Evolutionary conservation across 805 yeast genomes (phyloP).

Genomic region (Metahyphopichia silvanorum): DNA sequence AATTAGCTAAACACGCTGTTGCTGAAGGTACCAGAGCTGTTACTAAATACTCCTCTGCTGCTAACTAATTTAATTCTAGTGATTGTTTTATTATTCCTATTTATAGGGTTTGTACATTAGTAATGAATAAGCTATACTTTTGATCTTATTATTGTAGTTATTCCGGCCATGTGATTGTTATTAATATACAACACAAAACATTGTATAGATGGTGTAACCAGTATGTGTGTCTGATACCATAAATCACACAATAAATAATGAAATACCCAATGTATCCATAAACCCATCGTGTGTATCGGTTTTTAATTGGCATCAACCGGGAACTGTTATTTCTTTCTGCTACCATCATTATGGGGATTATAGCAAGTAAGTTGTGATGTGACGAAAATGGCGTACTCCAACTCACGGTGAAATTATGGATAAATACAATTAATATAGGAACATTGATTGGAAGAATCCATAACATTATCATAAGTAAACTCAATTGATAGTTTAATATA

Average conservation of each 20-base stretch:
- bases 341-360: slow-evolving; percentile 66
- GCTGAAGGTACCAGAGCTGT: slow-evolving; percentile 99
- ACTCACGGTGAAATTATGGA: slow-evolving; percentile 70
- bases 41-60: slow-evolving; percentile 84
- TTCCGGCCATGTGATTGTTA: too few relatives aligned
- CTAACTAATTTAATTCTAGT: slow-evolving; percentile 20
- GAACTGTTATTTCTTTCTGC: slow-evolving; percentile 50
- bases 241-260: slow-evolving; percentile 59
- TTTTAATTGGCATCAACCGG: slow-evolving; percentile 28
- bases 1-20: slow-evolving; percentile 97
- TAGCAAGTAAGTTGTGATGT: slow-evolving; percentile 78
- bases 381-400: slow-evolving; percentile 87
- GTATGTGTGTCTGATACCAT: slow-evolving; percentile 79
- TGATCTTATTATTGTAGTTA: background rate
- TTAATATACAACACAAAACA: slow-evolving; percentile 54
- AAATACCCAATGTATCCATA: slow-evolving; percentile 44
- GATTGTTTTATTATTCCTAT: slow-evolving; percentile 6
- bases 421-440: slow-evolving; percentile 76
- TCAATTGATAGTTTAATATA: slow-evolving; percentile 56
- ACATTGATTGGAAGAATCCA: slow-evolving; percentile 78
- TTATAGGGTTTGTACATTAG: slow-evolving; percentile 11
- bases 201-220: slow-evolving; percentile 81
- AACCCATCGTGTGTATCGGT: slow-evolving; percentile 12
- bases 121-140: slow-evolving; percentile 8
- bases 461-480: slow-evolving; percentile 63